These are phyloP conservation scores for Xerocomus amazonicus DNA, from an alignment of 1,284 basidiomycete genomes.

Conservation along the genomic window DNA sequence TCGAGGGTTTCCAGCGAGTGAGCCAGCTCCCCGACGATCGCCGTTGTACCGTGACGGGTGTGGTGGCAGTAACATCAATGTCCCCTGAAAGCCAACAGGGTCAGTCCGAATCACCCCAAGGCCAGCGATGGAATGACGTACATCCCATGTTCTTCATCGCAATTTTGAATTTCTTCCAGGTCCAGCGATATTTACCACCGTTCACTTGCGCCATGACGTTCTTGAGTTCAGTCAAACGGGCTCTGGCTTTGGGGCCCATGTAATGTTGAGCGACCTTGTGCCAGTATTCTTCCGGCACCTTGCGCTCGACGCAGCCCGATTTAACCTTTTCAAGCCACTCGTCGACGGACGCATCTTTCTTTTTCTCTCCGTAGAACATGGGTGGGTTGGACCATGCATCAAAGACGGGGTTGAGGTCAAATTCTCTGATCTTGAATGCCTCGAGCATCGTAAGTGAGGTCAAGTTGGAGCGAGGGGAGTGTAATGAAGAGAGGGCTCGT, in stretches of 20 bases:
- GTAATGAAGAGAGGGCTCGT: not conserved
- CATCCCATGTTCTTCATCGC: slow-evolving; percentile 77
- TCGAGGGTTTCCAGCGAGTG: slow-evolving; percentile 46
- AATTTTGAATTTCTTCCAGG: slow-evolving; percentile 73
- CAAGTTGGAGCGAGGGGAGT: not conserved
- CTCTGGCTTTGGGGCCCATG: slow-evolving; percentile 61
- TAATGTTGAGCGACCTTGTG: slow-evolving; percentile 72
- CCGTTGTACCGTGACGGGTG: slow-evolving; percentile 57
- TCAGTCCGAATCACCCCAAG: slow-evolving; percentile 5
- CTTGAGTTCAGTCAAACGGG: slow-evolving; percentile 64
- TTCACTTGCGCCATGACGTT: slow-evolving; percentile 67
- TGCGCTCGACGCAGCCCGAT: slow-evolving; percentile 59
- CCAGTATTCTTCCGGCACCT: slow-evolving; percentile 73
- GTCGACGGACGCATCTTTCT: slow-evolving; percentile 63
- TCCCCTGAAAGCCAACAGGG: slow-evolving; percentile 44
- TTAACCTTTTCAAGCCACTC: slow-evolving; percentile 69
- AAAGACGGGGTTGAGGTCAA: slow-evolving; percentile 62
- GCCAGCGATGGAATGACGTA: slow-evolving; percentile 39
- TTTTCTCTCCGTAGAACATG: slow-evolving; percentile 59
- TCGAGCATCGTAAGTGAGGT: slow-evolving; percentile 46
- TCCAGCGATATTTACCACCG: slow-evolving; percentile 71
- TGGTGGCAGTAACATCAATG: slow-evolving; percentile 52
- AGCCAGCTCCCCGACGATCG: slow-evolving; percentile 53
- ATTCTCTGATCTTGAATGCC: slow-evolving; percentile 72
- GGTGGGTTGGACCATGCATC: slow-evolving; percentile 62